Evolutionary conservation across 345 rosid species (phyloP), one percentile per base, ranked within the genome.

Genomic region (Eucalyptus pauciflora): DNA sequence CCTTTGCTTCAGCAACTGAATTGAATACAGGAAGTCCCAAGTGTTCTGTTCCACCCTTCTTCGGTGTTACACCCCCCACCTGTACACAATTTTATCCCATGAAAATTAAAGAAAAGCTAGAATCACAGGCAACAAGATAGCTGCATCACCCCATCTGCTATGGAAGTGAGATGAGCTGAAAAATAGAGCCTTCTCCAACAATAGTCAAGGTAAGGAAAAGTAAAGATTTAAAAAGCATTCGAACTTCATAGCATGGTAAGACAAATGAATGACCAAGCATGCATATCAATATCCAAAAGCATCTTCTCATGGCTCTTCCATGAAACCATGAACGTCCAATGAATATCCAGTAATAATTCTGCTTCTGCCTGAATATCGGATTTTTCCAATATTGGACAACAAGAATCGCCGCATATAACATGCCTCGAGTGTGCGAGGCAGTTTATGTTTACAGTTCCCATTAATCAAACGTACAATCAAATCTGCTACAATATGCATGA

Each of bases 1-100:
- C 97, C 80, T 96, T 97, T 4, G 99, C 99, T 93, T 97, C 99
- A 17, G 99, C 98, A 86, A 97, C 98, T 3, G 98, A 85, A 89
- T 97, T 96, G 88, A 95, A 97, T 85, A 97, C 99, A 83, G 99
- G 99, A 89, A 97, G 98, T 46, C 99, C 99, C 92, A 96, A 91
- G 93, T 97, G 99, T 76, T 96, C 99, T 7, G 98, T 97, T 37
- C 99, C 99, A 81, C 99, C 99, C 90, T 97, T 97, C 95, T 96
- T 97, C 1, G 99, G 99, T 86, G 99, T 97, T 87, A 96, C 99
- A 31, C 99, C 99, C 71, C 97, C 99, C 50, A 97, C 99, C 99
- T 97, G 89, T 27, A 27, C 67, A 79, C 45, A 88, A 79, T 41
- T 37, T 76, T 76, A 76, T 76, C 83, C 83, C 83, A 41, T 76